A percentile compares a stretch with the other conserved stretches of the same genome.
phyloP scores from a whole-genome alignment of 768 basidiomycete species.

The Astraeus odoratus region DNA sequence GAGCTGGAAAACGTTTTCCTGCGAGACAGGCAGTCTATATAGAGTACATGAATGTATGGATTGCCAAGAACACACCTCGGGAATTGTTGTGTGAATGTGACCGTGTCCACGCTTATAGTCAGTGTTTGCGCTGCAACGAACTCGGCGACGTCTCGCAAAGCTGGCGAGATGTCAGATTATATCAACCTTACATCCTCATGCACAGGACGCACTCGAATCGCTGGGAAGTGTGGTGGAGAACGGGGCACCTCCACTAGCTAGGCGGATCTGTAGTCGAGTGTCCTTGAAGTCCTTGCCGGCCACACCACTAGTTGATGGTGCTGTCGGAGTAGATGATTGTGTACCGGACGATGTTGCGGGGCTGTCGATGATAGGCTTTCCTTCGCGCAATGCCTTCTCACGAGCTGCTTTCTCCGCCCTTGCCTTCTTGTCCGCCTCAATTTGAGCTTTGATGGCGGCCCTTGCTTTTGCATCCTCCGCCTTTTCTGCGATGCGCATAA shows the following conservation, averaged over 20 bases:
- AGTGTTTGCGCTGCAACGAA: constrained; percentile 73
- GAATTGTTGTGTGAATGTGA: constrained; percentile 74
- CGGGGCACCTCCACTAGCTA: constrained; percentile 72
- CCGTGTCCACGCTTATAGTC: constrained; percentile 66
- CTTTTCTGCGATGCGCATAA: constrained; percentile 55
- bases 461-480: constrained; percentile 79
- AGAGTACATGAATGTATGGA: background rate
- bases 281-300: constrained; percentile 77
- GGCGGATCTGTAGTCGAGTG: constrained; percentile 84
- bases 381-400: constrained; percentile 90
- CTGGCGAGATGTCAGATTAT: constrained; percentile 31
- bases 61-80: constrained; percentile 53
- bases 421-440: constrained; percentile 87
- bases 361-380: constrained; percentile 38
- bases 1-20: constrained; percentile 72
- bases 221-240: constrained; percentile 77
- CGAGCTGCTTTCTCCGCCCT: constrained; percentile 83
- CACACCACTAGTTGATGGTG: constrained; percentile 32
- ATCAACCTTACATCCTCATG: background rate
- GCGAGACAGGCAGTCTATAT: background rate
- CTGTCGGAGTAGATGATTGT: constrained; percentile 28
- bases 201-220: constrained; percentile 57
- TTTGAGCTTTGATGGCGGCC: constrained; percentile 87
- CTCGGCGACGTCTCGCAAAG: constrained; percentile 81
- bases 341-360: constrained; percentile 25